phyloP scores from a whole-genome alignment of 2,329 filamentous ascomycete genomes.

The Exophiala sideris region DNA sequence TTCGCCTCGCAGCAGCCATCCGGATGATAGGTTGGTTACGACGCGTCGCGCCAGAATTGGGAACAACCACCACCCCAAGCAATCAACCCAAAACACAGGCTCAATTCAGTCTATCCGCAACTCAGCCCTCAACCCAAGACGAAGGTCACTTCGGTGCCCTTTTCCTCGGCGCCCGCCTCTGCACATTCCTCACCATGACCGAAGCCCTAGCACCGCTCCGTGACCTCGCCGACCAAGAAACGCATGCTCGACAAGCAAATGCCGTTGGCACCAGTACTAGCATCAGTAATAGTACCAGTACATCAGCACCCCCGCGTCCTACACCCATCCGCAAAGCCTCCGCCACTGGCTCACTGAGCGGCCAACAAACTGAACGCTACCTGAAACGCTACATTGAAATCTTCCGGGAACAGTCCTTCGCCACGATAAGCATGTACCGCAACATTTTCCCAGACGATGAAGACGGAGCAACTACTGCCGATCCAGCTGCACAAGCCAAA shows the following conservation, averaged over 20 bases:
- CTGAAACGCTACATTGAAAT: constrained; percentile 96
- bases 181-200: constrained; percentile 74
- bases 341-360: constrained; percentile 38
- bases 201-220: constrained; percentile 79
- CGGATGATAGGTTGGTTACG: constrained; percentile 89
- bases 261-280: background rate
- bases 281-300: background rate
- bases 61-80: constrained; percentile 31
- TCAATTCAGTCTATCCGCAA: constrained; percentile 12
- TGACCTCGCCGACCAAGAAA: constrained; percentile 87
- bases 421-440: constrained; percentile 89
- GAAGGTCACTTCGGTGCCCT: constrained; percentile 75
- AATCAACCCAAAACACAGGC: background rate
- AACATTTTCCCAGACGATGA: constrained; percentile 66
- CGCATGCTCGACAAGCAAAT: constrained; percentile 41
- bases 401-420: constrained; percentile 95
- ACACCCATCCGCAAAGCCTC: constrained; percentile 12
- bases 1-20: constrained; percentile 87
- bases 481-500: background rate
- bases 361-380: constrained; percentile 90
- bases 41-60: constrained; percentile 77
- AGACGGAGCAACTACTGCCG: constrained; percentile 27
- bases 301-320: background rate
- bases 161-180: constrained; percentile 81
- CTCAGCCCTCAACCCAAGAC: constrained; percentile 34